phyloP scores from a whole-genome alignment of 805 yeast species.

The Lachancea lanzarotensis region DNA sequence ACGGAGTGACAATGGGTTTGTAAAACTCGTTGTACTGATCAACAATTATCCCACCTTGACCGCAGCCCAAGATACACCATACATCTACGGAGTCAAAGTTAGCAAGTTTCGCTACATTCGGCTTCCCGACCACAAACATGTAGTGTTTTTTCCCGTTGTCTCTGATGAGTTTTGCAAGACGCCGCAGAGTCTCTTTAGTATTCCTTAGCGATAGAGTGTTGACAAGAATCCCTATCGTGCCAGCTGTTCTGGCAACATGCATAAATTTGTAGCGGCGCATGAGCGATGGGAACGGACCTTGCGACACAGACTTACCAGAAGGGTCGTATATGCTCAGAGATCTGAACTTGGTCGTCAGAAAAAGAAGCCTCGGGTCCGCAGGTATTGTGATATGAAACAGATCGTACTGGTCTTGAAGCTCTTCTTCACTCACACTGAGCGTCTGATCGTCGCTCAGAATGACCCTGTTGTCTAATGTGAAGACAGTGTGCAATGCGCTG shows the following conservation, averaged over 20 bases:
- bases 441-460: slow-evolving; percentile 22
- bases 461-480: slow-evolving; percentile 31
- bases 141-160: slow-evolving; percentile 86
- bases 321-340: slow-evolving; percentile 49
- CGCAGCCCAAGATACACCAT: slow-evolving; percentile 94
- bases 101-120: slow-evolving; percentile 94
- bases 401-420: slow-evolving; percentile 40
- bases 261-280: slow-evolving; percentile 79
- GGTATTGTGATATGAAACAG: slow-evolving; percentile 71
- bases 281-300: slow-evolving; percentile 71
- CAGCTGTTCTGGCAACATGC: slow-evolving; percentile 85
- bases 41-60: slow-evolving; percentile 83
- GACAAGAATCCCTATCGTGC: slow-evolving; percentile 84
- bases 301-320: slow-evolving; percentile 19
- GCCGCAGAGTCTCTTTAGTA: slow-evolving; percentile 59
- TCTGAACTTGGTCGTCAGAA: slow-evolving; percentile 63
- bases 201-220: slow-evolving; percentile 80
- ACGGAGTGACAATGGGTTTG: slow-evolving; percentile 91
- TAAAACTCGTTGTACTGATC: slow-evolving; percentile 75
- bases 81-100: slow-evolving; percentile 90
- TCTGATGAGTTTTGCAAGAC: slow-evolving; percentile 53
- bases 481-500: slow-evolving; percentile 13
- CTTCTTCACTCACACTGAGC: slow-evolving; percentile 22
- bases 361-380: slow-evolving; percentile 70
- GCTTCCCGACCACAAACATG: slow-evolving; percentile 94